Evolutionary conservation across 495 filamentous ascomycete species (phyloP), one percentile per base, ranked within the genome.

Genomic region (Tuber microsphaerosporum): DNA sequence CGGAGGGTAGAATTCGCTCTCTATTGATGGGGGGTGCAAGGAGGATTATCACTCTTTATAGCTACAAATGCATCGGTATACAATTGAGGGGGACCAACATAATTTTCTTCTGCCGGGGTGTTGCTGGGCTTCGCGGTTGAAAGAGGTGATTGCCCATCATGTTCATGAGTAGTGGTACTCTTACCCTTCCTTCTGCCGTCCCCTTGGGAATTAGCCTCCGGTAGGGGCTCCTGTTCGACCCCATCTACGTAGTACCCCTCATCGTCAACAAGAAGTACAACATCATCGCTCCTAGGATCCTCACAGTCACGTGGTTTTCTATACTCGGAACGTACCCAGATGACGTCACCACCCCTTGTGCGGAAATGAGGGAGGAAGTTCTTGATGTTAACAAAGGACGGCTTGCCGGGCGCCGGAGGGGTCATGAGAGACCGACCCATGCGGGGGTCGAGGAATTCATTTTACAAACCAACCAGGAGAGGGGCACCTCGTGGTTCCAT

Each of bases 271-370:
- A 69, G 83, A 74, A 61, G 81, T 76, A 89, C 69, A 46, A 87
- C 86, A 82, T 86, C 85, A 48, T 87, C 86, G 70, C 72, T 77
- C 70, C 76, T 84, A 69, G 85, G 83, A 51, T 89, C 87, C 41
- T 87, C 84, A 78, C 86, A 79, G 69, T 85, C 80, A 46, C 91
- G 88, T 44, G 89, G 87, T 51, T 85, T 85, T 78, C 92, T 89
- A 81, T 90, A 94, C 73, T 91, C 88, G 74, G 91, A 93, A 48
- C 90, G 91, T 51, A 97, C 88, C 94, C 94, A 98, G 81, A 97
- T 90, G 71, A 98, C 87, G 82, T 94, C 92, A 72, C 93, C 93
- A 39, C 86, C 84, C 20, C 88, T 88, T 19, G 83, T 81, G 61
- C 95, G 92, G 81, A 99, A 97, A 39, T 87, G 85, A 17, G 88